Conservation (phyloP, 1,139 yeast genomes). For the Zygoascus sp. region DNA sequence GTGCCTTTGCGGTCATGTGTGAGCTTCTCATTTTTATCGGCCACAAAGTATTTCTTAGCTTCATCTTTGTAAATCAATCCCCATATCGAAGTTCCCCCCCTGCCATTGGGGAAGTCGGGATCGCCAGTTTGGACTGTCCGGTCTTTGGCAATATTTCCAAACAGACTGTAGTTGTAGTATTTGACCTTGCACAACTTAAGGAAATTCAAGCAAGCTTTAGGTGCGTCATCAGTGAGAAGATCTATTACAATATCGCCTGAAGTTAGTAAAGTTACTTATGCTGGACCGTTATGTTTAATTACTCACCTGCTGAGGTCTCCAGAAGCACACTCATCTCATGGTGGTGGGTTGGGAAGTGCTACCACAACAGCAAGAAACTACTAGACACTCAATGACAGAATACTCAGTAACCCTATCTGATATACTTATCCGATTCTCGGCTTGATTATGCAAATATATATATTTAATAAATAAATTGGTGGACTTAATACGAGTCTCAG, state of each 20-base stretch:
- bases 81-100: constrained; percentile 38
- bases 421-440: no score
- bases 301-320: constrained; percentile 51
- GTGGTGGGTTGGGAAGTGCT: not conserved
- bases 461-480: no score
- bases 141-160: constrained; percentile 42
- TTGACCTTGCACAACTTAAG: constrained; percentile 51
- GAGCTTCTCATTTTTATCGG: constrained; percentile 22
- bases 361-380: no score
- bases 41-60: constrained; percentile 21
- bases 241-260: constrained; percentile 53
- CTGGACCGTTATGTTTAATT: not conserved
- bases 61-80: constrained; percentile 28
- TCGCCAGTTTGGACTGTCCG: constrained; percentile 45
- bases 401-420: no score
- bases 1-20: constrained; percentile 37
- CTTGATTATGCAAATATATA: no score
- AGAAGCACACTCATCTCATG: constrained; percentile 51
- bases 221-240: constrained; percentile 38
- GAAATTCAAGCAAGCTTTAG: constrained; percentile 45
- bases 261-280: constrained; percentile 2
- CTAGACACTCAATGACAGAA: no score
- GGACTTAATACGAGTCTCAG: no score
- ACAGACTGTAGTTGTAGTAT: constrained; percentile 51
- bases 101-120: constrained; percentile 42